These are phyloP conservation scores for Calonectria pseudoturangicola DNA, from an alignment of 2,329 filamentous ascomycete genomes.

Conservation along the genomic window DNA sequence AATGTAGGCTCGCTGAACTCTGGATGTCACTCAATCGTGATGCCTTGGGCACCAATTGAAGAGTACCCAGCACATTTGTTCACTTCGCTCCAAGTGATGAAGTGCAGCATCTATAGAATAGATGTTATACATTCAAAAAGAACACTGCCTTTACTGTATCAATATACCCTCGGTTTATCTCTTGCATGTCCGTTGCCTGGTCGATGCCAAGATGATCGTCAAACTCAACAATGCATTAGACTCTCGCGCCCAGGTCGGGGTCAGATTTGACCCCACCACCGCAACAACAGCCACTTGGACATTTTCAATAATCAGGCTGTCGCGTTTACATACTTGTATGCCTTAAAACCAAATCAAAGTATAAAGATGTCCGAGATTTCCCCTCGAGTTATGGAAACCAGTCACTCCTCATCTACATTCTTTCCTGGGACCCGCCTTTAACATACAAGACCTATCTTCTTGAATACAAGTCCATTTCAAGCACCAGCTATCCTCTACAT, in stretches of 20 bases:
- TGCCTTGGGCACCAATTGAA: too few relatives aligned
- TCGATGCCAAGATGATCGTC: neutral
- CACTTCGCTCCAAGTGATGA: neutral
- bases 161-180: too few relatives aligned
- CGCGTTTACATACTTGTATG: neutral
- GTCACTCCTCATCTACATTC: neutral
- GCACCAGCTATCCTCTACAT: too few relatives aligned
- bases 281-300: neutral
- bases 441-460: neutral
- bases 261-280: neutral
- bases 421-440: neutral
- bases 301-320: too few relatives aligned
- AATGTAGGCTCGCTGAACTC: too few relatives aligned
- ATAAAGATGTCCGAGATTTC: neutral
- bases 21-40: neutral
- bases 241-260: neutral
- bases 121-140: neutral
- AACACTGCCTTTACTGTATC: too few relatives aligned
- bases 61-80: neutral
- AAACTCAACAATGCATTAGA: constrained; percentile 5
- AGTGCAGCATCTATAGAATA: too few relatives aligned
- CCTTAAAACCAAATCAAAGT: neutral
- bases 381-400: neutral
- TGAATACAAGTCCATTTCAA: too few relatives aligned
- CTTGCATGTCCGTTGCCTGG: neutral